Percentiles rank a stretch among this genome's conserved stretches.
Evolutionary conservation across 257 asterid species (phyloP).

Genomic region (Solanum pennellii): DNA sequence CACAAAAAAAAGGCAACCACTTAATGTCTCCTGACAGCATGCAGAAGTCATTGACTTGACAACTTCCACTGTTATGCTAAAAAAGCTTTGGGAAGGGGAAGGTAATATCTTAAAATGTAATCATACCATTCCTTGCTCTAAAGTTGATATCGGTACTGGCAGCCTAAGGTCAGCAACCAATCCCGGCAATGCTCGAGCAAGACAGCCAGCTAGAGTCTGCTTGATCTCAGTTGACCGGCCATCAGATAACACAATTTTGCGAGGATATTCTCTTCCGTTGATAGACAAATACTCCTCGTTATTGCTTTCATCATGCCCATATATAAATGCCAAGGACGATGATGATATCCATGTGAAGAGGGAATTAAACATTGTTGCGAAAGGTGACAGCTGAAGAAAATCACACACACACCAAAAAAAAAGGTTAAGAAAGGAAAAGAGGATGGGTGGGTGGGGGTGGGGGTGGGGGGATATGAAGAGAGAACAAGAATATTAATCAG

Average conservation of each 20-base stretch:
- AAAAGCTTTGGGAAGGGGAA: background rate
- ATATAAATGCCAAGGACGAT: conserved; percentile 79
- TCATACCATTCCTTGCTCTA: conserved; percentile 79
- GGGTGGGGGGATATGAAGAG: background rate
- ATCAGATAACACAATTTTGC: conserved; percentile 39
- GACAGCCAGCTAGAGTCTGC: conserved; percentile 72
- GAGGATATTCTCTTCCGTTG: conserved; percentile 83
- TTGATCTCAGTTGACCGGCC: conserved; percentile 78
- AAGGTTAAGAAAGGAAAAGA: background rate
- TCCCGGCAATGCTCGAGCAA: conserved; percentile 80
- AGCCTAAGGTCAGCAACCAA: conserved; percentile 73
- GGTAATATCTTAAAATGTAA: background rate
- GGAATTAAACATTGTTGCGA: conserved; percentile 73
- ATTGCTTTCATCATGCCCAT: conserved; percentile 62
- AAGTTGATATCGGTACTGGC: conserved; percentile 59
- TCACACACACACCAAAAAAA: background rate
- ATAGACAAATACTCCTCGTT: conserved; percentile 57
- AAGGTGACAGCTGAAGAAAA: conserved; percentile 71
- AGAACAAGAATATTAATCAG: background rate
- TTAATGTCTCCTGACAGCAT: background rate
- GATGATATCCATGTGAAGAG: conserved; percentile 83
- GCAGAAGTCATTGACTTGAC: background rate
- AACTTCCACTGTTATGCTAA: background rate
- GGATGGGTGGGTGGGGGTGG: background rate
- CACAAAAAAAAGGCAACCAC: background rate